Evolutionary conservation across 2,329 filamentous ascomycete genomes (phyloP).

Genomic region (Alternaria sp.): DNA sequence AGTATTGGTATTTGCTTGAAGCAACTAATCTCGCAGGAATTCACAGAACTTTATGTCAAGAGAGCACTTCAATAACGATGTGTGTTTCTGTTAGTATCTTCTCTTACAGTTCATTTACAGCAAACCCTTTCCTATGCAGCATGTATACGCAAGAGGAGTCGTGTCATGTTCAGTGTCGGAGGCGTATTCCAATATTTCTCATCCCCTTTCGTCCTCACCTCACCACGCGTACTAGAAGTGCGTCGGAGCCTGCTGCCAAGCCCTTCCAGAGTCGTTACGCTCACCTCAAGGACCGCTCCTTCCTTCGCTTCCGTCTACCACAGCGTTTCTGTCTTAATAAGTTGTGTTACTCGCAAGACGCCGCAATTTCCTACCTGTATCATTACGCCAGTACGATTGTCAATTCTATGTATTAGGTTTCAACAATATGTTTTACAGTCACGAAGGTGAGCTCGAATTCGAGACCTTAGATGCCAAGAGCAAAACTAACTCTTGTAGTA

Average conservation of each 20-base stretch:
- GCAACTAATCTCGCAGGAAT: not conserved
- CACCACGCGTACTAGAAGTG: constrained; percentile 26
- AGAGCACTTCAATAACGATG: not conserved
- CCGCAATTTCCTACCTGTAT: constrained; percentile 10
- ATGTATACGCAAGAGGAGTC: not conserved
- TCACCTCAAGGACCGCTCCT: constrained; percentile 3
- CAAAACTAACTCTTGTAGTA: constrained; percentile 58
- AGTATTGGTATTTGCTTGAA: too few species aligned
- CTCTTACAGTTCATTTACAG: not conserved
- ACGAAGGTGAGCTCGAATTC: constrained; percentile 73
- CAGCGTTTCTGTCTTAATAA: not conserved
- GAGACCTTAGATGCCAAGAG: constrained; percentile 3
- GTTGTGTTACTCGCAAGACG: not conserved
- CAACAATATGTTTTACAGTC: constrained; percentile 86
- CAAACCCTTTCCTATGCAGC: not conserved
- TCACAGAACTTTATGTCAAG: not conserved
- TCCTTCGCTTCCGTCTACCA: not conserved
- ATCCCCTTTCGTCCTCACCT: constrained; percentile 22
- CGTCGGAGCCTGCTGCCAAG: constrained; percentile 29
- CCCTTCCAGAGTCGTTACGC: constrained; percentile 1
- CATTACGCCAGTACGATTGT: constrained; percentile 2
- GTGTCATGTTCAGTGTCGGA: not conserved
- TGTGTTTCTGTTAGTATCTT: not conserved
- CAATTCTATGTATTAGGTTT: constrained; percentile 18
- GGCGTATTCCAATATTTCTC: not conserved